Base-by-base conservation (phyloP, 2,329 filamentous ascomycete genomes). In the Aspergillus sp. region DNA sequence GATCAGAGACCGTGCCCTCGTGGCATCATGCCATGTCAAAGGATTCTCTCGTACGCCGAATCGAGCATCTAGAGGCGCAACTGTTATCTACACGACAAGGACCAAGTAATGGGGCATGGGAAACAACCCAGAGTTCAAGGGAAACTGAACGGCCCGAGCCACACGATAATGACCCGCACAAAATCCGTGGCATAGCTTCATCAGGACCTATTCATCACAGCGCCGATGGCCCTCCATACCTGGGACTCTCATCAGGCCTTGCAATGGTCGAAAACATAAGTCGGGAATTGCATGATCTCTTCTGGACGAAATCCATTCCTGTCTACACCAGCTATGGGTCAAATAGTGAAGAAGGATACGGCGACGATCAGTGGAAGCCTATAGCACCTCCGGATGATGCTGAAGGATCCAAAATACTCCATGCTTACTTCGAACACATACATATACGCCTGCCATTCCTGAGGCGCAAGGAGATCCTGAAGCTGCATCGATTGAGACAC, bases 11-110 rank as follows among this genome's bases (percentile, higher is more conserved):
- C 4, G 47, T 57, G 1, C 55, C 59, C 2, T 61, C 56, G 16
- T 64, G 60, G 61, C 61, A 64, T 19, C 60, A 64, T 51, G 59
- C 53, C 14, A 64, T 64, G 61, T 63, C 60, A 9, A 63, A 64
- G 38, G 59, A 56, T 1, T 57, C 60, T 2, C 30, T 63, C n/a
- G 61, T 47, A 4, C 57, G 56, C 32, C 51, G 58, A 14, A 64
- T 64, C 9, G 60, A 63, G 35, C 26, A 49, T 4, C 51, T 64
- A 0, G 60, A 64, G 47, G 51, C 51, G 1, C 57, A 59, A 33
- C 44, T 63, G 11, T 54, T 59, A 4, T 50, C 51, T 0, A 46
- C 26, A 30, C 26, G 26, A 30, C 26, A 30, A 30, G 26, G 10
- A 30, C 26, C 26, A 11, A 30, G 1, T 11, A 3, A 30, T 30